Conservation (phyloP, 805 yeast species). For the Cyberlindnera japonica region DNA sequence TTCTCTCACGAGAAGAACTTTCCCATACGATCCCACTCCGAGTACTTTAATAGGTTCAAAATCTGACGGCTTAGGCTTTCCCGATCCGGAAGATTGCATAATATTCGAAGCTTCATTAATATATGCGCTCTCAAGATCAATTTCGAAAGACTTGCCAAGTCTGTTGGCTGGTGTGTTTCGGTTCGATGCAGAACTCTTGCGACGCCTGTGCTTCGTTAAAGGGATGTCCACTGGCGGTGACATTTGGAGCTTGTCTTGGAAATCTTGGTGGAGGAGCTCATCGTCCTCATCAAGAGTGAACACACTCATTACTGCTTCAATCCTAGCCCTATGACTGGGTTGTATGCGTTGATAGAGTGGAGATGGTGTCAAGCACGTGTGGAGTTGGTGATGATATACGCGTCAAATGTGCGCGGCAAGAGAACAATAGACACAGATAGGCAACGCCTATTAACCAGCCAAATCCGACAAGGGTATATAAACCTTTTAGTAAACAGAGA, state of each 20-base stretch:
- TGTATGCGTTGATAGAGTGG: no score
- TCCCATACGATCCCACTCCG: slow-evolving; percentile 89
- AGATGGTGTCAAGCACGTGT: no score
- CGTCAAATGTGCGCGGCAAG: no score
- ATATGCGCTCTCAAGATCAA: slow-evolving; percentile 42
- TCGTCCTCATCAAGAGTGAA: slow-evolving; percentile 26
- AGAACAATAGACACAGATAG: no score
- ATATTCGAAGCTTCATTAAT: slow-evolving; percentile 12
- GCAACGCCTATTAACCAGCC: no score
- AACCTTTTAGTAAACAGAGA: no score
- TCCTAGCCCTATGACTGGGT: no score
- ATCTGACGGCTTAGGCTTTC: slow-evolving; percentile 40
- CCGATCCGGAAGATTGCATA: background rate
- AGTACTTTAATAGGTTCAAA: slow-evolving; percentile 73
- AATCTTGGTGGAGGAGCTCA: slow-evolving; percentile 15
- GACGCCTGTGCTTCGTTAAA: slow-evolving; percentile 14
- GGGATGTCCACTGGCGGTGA: slow-evolving; percentile 18
- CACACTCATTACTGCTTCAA: slow-evolving; percentile 22
- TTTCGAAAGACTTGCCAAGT: slow-evolving; percentile 47
- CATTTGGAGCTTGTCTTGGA: slow-evolving; percentile 17
- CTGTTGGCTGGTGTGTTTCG: slow-evolving; percentile 28
- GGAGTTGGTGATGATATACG: no score
- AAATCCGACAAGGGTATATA: no score
- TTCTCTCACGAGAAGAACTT: slow-evolving; percentile 75
- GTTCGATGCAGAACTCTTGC: slow-evolving; percentile 26